Conservation (phyloP, 345 rosid species). For the Linum trigynum region DNA sequence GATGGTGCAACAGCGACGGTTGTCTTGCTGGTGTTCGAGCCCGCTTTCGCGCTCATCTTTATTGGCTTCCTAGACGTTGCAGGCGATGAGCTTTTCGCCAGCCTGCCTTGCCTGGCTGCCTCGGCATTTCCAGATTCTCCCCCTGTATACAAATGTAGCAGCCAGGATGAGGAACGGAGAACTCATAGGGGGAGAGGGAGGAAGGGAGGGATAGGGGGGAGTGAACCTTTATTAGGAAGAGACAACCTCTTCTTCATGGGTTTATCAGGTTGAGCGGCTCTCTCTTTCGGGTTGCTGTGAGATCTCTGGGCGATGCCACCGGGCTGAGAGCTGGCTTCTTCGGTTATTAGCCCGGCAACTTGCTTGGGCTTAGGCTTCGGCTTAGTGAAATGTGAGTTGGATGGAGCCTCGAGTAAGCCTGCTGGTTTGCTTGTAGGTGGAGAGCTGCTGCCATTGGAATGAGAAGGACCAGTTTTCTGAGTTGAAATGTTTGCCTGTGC, state of each 20-base stretch:
- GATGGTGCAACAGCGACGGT: conserved; percentile 14
- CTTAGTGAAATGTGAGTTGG: conserved; percentile 30
- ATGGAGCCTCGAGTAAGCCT: conserved; percentile 31
- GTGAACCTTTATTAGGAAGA: conserved; percentile 59
- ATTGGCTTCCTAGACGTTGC: conserved; percentile 18
- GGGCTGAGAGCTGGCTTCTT: conserved; percentile 47
- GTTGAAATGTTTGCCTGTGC: conserved; percentile 30
- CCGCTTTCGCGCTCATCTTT: conserved; percentile 24
- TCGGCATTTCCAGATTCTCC: conserved; percentile 22
- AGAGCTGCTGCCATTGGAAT: conserved; percentile 54
- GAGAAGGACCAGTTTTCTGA: conserved; percentile 63
- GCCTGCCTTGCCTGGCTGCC: conserved; percentile 26
- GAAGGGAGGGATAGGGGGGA: conserved; percentile 4
- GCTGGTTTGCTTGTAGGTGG: conserved; percentile 48
- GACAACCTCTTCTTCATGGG: conserved; percentile 58
- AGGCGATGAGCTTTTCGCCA: conserved; percentile 18
- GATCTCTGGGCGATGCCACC: conserved; percentile 43
- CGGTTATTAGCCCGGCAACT: conserved; percentile 32
- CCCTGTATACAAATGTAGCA: conserved; percentile 16
- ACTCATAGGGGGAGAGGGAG: no score
- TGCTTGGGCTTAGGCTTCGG: conserved; percentile 44
- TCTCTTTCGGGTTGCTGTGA: conserved; percentile 87
- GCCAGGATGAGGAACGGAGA: no score
- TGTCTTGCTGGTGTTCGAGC: conserved; percentile 20
- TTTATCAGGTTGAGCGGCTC: conserved; percentile 41